These are phyloP conservation scores for Rutidosis leptorrhynchoides DNA, from an alignment of 129 eudicot species.

Conservation along the genomic window DNA sequence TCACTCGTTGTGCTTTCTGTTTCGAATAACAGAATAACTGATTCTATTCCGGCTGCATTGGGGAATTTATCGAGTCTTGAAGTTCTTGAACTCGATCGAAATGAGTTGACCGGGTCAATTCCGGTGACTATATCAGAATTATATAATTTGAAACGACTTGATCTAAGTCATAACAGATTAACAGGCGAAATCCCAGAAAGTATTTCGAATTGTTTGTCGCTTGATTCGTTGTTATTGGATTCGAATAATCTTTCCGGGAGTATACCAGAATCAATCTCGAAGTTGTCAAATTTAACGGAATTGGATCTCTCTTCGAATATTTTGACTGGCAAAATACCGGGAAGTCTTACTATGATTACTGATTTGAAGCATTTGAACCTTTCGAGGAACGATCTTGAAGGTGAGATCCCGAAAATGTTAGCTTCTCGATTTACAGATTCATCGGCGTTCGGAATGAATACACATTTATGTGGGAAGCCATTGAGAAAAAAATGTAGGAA, in stretches of 20 bases:
- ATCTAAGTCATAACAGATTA: constrained; percentile 52
- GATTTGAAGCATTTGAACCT: constrained; percentile 45
- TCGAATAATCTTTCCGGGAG: constrained; percentile 55
- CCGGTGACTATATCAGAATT: constrained; percentile 47
- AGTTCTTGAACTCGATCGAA: constrained; percentile 56
- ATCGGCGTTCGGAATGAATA: constrained; percentile 51
- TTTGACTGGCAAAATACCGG: constrained; percentile 57
- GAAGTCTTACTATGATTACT: constrained; percentile 42
- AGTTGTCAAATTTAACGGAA: constrained; percentile 39
- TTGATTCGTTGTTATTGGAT: constrained; percentile 44
- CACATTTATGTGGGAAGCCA: constrained; percentile 68
- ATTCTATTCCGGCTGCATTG: constrained; percentile 49
- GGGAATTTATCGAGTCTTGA: constrained; percentile 58
- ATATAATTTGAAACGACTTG: constrained; percentile 48
- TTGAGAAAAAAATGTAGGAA: constrained; percentile 40
- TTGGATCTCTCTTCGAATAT: constrained; percentile 59
- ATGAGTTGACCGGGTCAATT: constrained; percentile 49
- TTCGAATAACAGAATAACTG: constrained; percentile 42
- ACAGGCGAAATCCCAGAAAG: constrained; percentile 61
- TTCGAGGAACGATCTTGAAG: constrained; percentile 62
- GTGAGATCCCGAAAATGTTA: constrained; percentile 58
- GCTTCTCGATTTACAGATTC: constrained; percentile 55
- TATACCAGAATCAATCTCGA: constrained; percentile 51
- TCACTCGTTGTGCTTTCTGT: constrained; percentile 53
- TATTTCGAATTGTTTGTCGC: constrained; percentile 43